Evolutionary conservation across 2,329 filamentous ascomycete species (phyloP), one percentile per base, ranked within the genome.

Genomic region (Esteya vermicola): DNA sequence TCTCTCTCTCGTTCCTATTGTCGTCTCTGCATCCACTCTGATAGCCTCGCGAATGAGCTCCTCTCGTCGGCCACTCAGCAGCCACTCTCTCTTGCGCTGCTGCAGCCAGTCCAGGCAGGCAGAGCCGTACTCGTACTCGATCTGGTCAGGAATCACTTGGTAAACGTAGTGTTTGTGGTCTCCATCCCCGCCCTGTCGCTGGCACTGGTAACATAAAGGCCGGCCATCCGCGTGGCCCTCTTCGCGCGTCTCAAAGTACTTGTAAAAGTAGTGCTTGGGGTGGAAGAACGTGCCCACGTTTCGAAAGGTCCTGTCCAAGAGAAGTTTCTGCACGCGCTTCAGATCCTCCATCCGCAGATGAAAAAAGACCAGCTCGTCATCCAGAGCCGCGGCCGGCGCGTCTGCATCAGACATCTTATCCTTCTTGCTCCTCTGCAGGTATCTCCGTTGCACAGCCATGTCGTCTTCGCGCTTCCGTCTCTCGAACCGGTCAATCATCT

Each of bases 91-190:
- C 38, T 44, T 43, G 26, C 38, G 37, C 16, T 35, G 30, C 26
- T 36, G n/a, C 33, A 49, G 36, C 45, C 45, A 43, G 18, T 36
- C 13, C 33, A 49, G 36, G 43, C 45, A 43, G 18, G 32, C 34
- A n/a, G 36, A 18, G 8, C 12, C 14, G 19, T 20, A 16, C 3
- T 20, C 3, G 4, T 41, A 23, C 6, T 28, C 27, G 13, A 39
- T 23, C 20, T 30, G 28, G 25, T 23, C 26, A 21, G 39, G 23
- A 23, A 39, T 40, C 7, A 35, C 18, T 23, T 47, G 45, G 33
- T 44, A 35, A 25, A 43, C 18, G 33, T 31, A n/a, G 32, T 43
- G 43, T 9, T 9, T 19, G 13, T 47, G 45, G 26, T 28, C 26
- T n/a, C n/a, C n/a, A n/a, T n/a, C n/a, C n/a, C n/a, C n/a, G n/a